These are phyloP conservation scores for Physcomitrium patens DNA, from an alignment of 225 moss, liverwort and hornwort species.

Conservation along the genomic window DNA sequence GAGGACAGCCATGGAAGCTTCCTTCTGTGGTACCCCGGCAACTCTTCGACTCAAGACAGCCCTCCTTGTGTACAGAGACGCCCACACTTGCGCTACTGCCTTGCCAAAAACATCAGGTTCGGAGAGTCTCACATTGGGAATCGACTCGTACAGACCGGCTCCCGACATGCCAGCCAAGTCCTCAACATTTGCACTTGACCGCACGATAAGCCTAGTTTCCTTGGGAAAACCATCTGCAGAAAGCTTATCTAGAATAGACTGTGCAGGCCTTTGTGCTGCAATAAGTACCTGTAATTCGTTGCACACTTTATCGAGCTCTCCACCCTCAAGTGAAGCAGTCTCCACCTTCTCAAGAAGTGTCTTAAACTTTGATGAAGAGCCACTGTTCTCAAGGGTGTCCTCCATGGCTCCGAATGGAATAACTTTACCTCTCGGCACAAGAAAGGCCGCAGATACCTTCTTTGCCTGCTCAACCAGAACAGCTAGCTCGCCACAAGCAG, in stretches of 20 bases:
- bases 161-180: constrained; percentile 96
- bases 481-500: constrained; percentile 81
- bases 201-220: constrained; percentile 69
- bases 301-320: constrained; percentile 78
- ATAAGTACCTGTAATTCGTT: constrained; percentile 74
- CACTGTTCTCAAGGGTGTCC: constrained; percentile 65
- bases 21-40: constrained; percentile 77
- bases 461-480: constrained; percentile 48
- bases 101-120: constrained; percentile 79
- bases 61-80: constrained; percentile 85
- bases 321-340: constrained; percentile 72
- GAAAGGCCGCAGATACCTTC: constrained; percentile 62
- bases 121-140: constrained; percentile 83
- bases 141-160: constrained; percentile 91
- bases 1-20: constrained; percentile 88
- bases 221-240: constrained; percentile 44
- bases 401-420: constrained; percentile 98
- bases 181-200: constrained; percentile 97
- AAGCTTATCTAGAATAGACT: constrained; percentile 49
- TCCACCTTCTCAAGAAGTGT: constrained; percentile 69
- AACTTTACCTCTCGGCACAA: constrained; percentile 76
- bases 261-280: constrained; percentile 61
- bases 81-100: constrained; percentile 94
- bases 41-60: constrained; percentile 87
- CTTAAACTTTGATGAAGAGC: constrained; percentile 47